Evolutionary conservation across 1,284 basidiomycete genomes (phyloP).

Genomic region (Cystobasidium slooffiae): DNA sequence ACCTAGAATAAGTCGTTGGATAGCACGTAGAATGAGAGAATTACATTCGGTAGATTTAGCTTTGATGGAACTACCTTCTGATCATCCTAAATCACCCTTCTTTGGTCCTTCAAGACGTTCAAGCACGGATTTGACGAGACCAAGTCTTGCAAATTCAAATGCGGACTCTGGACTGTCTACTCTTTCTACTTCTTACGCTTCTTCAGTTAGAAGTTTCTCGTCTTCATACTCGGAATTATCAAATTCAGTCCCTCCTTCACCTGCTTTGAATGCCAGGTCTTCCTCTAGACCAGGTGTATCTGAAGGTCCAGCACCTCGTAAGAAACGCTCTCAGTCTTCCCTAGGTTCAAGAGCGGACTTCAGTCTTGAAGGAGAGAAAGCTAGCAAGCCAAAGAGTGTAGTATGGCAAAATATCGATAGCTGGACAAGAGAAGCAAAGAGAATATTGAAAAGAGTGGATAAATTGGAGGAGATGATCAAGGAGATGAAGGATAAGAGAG

Average conservation of each 20-base stretch:
- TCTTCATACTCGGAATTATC: constrained; percentile 47
- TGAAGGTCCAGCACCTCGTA: constrained; percentile 46
- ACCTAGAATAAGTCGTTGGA: constrained; percentile 74
- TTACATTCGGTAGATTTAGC: constrained; percentile 85
- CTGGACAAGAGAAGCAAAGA: constrained; percentile 55
- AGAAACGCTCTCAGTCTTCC: constrained; percentile 45
- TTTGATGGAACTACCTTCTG: constrained; percentile 62
- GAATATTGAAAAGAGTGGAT: constrained; percentile 56
- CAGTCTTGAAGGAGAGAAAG: constrained; percentile 36
- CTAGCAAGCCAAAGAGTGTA: constrained; percentile 47
- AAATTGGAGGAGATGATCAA: constrained; percentile 47
- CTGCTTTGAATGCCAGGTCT: constrained; percentile 42
- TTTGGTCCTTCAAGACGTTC: constrained; percentile 10
- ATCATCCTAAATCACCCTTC: constrained; percentile 37
- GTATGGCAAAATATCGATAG: constrained; percentile 55
- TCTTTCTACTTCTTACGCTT: constrained; percentile 48
- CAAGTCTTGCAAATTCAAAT: background rate
- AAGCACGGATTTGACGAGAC: constrained; percentile 5
- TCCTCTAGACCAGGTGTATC: constrained; percentile 42
- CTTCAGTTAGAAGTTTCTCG: constrained; percentile 49
- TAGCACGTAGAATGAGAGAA: constrained; percentile 88
- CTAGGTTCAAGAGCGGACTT: constrained; percentile 24
- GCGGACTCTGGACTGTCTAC: constrained; percentile 37
- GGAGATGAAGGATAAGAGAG: background rate
- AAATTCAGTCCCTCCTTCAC: constrained; percentile 29